Evolutionary conservation across 495 filamentous ascomycete genomes (phyloP).

Genomic region (Neurospora terricola): DNA sequence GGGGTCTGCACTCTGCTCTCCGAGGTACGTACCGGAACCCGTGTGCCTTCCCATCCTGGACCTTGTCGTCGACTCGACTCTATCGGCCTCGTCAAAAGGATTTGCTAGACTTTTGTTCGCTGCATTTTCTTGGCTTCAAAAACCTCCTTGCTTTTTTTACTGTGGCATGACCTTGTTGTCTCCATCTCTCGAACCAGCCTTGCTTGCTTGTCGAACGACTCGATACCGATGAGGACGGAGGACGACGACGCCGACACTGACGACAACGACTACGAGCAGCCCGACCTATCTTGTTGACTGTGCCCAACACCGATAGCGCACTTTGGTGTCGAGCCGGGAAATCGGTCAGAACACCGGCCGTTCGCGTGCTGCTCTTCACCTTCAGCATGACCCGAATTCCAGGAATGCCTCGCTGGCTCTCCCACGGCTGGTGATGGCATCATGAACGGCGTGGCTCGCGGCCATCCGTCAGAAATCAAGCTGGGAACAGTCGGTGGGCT

Average conservation of each 20-base stretch:
- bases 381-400: background rate
- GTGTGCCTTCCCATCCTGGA: background rate
- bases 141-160: background rate
- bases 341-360: background rate
- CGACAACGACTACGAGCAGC: background rate
- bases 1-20: background rate
- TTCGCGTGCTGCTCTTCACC: background rate
- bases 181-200: background rate
- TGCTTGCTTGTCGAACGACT: background rate
- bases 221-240: background rate
- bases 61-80: background rate
- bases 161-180: background rate
- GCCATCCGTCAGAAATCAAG: background rate
- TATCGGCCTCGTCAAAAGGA: background rate
- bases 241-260: background rate
- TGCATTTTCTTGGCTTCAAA: background rate
- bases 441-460: background rate
- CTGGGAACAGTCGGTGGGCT: constrained; percentile 6
- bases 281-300: background rate
- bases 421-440: background rate
- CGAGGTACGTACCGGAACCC: background rate
- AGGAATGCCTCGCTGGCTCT: background rate
- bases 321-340: background rate
- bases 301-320: background rate
- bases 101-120: background rate